Percentiles rank a stretch among this genome's conserved stretches.
These are phyloP conservation scores for Lotus japonicus DNA, from an alignment of 306 rosid genomes.

Conservation along the genomic window DNA sequence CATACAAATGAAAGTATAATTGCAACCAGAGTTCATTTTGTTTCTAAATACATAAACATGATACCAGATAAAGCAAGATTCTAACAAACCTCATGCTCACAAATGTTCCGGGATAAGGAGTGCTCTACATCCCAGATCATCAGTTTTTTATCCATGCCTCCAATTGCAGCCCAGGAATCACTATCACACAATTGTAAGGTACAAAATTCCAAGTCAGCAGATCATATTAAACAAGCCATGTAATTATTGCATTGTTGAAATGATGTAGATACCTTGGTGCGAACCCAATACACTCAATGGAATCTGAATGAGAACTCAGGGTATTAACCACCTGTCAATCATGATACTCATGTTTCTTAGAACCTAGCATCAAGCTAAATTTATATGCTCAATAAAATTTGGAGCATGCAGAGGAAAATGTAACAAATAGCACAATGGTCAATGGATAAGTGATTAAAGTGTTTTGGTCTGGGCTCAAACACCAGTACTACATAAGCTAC, in stretches of 20 bases:
- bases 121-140: slow-evolving; percentile 79
- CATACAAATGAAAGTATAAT: not conserved
- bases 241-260: not conserved
- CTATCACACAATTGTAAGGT: slow-evolving; percentile 34
- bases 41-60: not conserved
- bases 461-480: not conserved
- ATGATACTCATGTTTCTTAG: slow-evolving; percentile 12
- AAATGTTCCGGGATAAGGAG: slow-evolving; percentile 48
- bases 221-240: not conserved
- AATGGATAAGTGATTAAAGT: not conserved
- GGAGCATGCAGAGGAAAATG: slow-evolving; percentile 11
- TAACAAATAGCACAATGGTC: not conserved
- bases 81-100: slow-evolving; percentile 76
- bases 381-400: not conserved
- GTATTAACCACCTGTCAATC: slow-evolving; percentile 66
- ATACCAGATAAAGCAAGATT: not conserved
- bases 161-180: slow-evolving; percentile 72
- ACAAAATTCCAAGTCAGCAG: not conserved
- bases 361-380: slow-evolving; percentile 7
- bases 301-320: slow-evolving; percentile 57
- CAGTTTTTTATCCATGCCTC: slow-evolving; percentile 74
- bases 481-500: not conserved
- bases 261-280: slow-evolving; percentile 48
- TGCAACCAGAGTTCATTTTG: not conserved
- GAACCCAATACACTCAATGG: slow-evolving; percentile 72